Percentiles rank a stretch among this genome's conserved stretches.
These are phyloP conservation scores for Mycena alexandri DNA, from an alignment of 768 basidiomycete genomes.

Conservation along the genomic window DNA sequence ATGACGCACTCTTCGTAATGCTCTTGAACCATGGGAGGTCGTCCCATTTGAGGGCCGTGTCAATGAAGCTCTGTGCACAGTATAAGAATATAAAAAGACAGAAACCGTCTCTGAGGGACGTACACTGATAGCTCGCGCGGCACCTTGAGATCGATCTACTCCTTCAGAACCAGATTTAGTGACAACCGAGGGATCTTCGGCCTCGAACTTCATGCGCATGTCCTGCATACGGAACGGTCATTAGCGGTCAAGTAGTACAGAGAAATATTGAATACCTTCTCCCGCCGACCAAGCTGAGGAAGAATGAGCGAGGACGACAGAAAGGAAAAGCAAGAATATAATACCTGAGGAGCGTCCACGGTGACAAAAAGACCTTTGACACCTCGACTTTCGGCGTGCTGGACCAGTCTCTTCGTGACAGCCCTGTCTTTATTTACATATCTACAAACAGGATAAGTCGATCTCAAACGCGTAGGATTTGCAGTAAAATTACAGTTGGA, in stretches of 20 bases:
- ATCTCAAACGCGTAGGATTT: not conserved
- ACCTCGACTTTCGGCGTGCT: conserved; percentile 91
- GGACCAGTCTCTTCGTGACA: conserved; percentile 88
- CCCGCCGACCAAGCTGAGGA: conserved; percentile 80
- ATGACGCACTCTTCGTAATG: conserved; percentile 74
- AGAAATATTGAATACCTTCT: conserved; percentile 54
- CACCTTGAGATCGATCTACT: conserved; percentile 91
- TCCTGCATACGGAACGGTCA: conserved; percentile 54
- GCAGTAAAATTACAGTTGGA: conserved; percentile 75
- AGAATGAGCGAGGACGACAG: not conserved
- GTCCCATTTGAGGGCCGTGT: conserved; percentile 89
- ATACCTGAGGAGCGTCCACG: conserved; percentile 90
- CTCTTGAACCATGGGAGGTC: conserved; percentile 87
- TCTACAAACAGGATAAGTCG: conserved; percentile 47
- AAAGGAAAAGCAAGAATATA: not conserved
- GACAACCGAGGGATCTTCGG: conserved; percentile 75
- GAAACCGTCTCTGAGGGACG: conserved; percentile 40
- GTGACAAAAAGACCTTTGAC: conserved; percentile 97
- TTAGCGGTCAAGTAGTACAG: not conserved
- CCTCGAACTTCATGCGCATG: conserved; percentile 94
- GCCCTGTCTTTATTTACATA: conserved; percentile 94
- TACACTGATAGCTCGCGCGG: conserved; percentile 93
- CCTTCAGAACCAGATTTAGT: conserved; percentile 63
- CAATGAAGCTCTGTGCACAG: conserved; percentile 88
- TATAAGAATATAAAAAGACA: not conserved